phyloP scores from a whole-genome alignment of 2,329 filamentous ascomycete species.

The Rhynchosporium graminicola region DNA sequence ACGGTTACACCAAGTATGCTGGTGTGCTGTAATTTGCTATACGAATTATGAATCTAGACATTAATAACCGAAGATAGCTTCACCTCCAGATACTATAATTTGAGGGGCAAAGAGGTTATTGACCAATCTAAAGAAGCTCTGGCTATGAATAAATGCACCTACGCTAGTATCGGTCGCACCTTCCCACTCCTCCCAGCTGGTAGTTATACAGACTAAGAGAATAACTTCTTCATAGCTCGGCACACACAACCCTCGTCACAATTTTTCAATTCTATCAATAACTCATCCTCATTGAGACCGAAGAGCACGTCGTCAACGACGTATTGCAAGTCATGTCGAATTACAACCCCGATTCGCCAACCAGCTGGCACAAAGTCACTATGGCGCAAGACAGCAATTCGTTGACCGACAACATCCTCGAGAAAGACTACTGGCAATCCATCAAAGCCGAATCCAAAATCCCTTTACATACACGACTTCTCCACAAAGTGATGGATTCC shows the following conservation, averaged over 20 bases:
- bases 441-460: not conserved
- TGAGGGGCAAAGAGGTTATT: too few species aligned
- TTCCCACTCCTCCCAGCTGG: too few species aligned
- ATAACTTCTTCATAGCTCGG: too few species aligned
- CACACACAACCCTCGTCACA: slow-evolving; percentile 1
- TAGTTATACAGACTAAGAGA: too few species aligned
- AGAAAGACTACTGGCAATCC: slow-evolving; percentile 8
- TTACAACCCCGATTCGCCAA: slow-evolving; percentile 8
- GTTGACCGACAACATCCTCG: not conserved
- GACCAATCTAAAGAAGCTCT: too few species aligned
- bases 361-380: slow-evolving; percentile 12
- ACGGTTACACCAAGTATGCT: too few species aligned
- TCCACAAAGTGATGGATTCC: slow-evolving; percentile 1
- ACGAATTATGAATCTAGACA: not conserved
- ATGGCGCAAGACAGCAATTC: not conserved
- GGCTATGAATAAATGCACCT: too few species aligned
- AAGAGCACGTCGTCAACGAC: not conserved
- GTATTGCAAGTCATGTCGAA: not conserved
- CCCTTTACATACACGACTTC: slow-evolving; percentile 7
- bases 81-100: not conserved
- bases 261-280: not conserved
- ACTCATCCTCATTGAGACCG: not conserved
- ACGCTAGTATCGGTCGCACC: too few species aligned
- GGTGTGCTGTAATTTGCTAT: too few species aligned
- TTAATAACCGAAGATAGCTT: not conserved